phyloP scores from a whole-genome alignment of 306 rosid genomes.

The Geum urbanum region DNA sequence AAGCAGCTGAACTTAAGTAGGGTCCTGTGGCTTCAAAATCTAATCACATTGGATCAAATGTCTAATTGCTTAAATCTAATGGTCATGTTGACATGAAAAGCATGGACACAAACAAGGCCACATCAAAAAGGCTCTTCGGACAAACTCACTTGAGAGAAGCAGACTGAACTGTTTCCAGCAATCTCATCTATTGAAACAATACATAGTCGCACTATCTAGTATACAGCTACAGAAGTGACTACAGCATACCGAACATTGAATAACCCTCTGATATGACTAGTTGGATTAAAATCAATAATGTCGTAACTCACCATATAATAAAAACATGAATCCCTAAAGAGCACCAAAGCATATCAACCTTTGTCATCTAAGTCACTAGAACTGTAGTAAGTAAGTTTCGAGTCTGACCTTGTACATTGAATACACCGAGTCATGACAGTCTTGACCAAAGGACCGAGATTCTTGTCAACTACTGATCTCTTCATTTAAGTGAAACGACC shows the following conservation, averaged over 20 bases:
- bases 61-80: too few relatives aligned
- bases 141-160: too few relatives aligned
- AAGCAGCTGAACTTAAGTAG: too few relatives aligned
- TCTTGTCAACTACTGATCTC: conserved; percentile 96
- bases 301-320: not conserved
- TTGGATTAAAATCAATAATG: not conserved
- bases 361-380: not conserved
- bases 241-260: too few relatives aligned
- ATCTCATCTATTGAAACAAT: too few relatives aligned
- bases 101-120: too few relatives aligned
- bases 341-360: not conserved
- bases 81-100: not conserved
- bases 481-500: conserved; percentile 96
- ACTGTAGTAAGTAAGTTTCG: not conserved
- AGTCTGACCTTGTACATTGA: conserved; percentile 87
- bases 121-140: not conserved
- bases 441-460: conserved; percentile 97
- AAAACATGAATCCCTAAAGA: not conserved
- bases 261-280: not conserved
- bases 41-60: too few relatives aligned
- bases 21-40: too few relatives aligned
- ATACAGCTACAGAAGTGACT: not conserved
- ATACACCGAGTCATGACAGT: conserved; percentile 99
- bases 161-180: not conserved
- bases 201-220: too few relatives aligned